Base-by-base conservation (phyloP, 2,329 filamentous ascomycete genomes). In the Colletotrichum sojae region DNA sequence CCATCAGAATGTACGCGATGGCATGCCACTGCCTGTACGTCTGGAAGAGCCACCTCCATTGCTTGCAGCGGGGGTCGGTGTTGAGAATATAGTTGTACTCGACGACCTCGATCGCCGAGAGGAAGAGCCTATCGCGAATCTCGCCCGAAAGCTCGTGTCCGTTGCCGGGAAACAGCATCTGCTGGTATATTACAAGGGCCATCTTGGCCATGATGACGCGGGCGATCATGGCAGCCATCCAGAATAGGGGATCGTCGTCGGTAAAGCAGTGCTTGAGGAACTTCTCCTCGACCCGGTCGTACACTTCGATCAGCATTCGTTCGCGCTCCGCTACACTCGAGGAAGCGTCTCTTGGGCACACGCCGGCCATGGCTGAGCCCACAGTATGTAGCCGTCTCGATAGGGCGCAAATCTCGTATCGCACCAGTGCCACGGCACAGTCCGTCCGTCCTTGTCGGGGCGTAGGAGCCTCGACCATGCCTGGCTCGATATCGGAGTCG, bases 161-260 rank as follows among this genome's bases (percentile, higher is more conserved):
- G 10, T 85, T 84, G 27, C 89, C 86, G 40, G 86, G 85, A 59
- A 90, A 87, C 39, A 92, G 89, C 74, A 91, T 86, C 0, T 92
- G 92, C 73, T 95, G 90, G 74, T 95, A 92, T 2, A 94, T 86
- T 69, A 94, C 86, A 43, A 96, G 84, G 82, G 91, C 93, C 83
- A 94, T 89, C 79, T 94, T 95, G 60, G 90, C 90, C 80, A 94
- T 88, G 71, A 95, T 89, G 39, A 95, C 83, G 10, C 92, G 88
- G 3, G 89, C 86, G 25, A 93, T 84, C 31, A 91, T 92, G 4
- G 89, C 90, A 8, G 88, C 88, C 27, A 92, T 87, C 90, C 91
- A 93, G 71, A 90, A 90, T 1, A 93, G 80, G 0, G 87, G 83
- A 53, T 87, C 78, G 18, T 81, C 77, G 75, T 84, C 83, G 59